Evolutionary conservation across 192 early-diverging fungal species (phyloP), one percentile per base, ranked within the genome.

Genomic region (Dimargaris cristalligena): DNA sequence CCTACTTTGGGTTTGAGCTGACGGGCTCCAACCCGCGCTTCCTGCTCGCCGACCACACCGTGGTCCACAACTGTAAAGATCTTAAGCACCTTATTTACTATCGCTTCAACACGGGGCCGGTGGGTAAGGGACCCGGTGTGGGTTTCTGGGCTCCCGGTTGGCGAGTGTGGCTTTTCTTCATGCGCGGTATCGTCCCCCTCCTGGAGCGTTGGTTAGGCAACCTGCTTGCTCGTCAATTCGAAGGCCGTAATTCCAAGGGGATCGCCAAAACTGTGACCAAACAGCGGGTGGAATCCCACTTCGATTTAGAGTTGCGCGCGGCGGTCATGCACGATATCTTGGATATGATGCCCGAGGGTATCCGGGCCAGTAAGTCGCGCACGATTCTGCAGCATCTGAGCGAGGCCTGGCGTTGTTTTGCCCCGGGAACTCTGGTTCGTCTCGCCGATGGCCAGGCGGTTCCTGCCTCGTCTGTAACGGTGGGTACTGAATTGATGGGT

Each of bases 321-420:
- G 88, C 93, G 14, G 96, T 99, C 22, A 91, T 99, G 88, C 89
- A 92, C 74, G 96, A 99, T 63, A 99, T 99, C 62, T 72, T 94
- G 48, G 96, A 99, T 68, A 93, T 97, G 90, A 99, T 99, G 91
- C 96, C 96, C 23, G 92, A 94, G 74, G 93, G 92, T 25, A 93
- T 99, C 63, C 91, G 90, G 72, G 86, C 82, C 34, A 97, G 92
- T 75, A 99, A 99, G 72, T 87, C 89, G 55, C 80, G 89, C 56
- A 91, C 90, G 2, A 92, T 99, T 61, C 68, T 99, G 60, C 92
- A 95, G 74, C 96, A 99, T 65, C 74, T 99, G 59, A 83, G 80
- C 47, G 94, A 99, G 78, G 88, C 91, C 0, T 95, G 94, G 94
- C 76, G 89, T 51, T 85, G 80, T 57, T 75, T 70, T 52, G 51